Conservation (phyloP, 2,329 filamentous ascomycete species). For the Arthrobotrys pseudoclavata region DNA sequence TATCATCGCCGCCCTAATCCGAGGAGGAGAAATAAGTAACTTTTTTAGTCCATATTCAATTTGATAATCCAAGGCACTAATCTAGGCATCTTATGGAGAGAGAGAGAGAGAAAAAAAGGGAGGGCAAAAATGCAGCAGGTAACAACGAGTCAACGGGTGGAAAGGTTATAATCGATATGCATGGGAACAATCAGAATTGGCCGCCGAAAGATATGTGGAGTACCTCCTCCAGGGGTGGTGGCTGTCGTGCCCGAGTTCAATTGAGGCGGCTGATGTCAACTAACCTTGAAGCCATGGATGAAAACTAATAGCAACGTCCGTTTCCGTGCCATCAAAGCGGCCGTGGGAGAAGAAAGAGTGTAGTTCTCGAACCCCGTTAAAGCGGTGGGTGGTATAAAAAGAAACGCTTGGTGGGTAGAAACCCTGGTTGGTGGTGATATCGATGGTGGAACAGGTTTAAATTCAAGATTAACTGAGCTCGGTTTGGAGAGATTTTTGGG, state of each 20-base stretch:
- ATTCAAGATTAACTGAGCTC: slow-evolving; percentile 33
- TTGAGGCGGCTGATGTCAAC: slow-evolving; percentile 59
- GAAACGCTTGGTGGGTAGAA: slow-evolving; percentile 34
- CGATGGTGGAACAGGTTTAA: slow-evolving; percentile 31
- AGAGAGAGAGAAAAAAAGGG: slow-evolving; percentile 14
- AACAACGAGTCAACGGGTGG: slow-evolving; percentile 1
- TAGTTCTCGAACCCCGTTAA: slow-evolving; percentile 48
- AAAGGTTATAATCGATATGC: slow-evolving; percentile 36
- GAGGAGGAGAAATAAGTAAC: slow-evolving; percentile 48
- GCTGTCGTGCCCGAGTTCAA: slow-evolving; percentile 25
- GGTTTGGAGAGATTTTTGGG: slow-evolving; percentile 17
- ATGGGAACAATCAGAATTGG: slow-evolving; percentile 28
- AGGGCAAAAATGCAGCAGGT: slow-evolving; percentile 21
- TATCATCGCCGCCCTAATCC: slow-evolving; percentile 78
- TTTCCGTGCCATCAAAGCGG: slow-evolving; percentile 69
- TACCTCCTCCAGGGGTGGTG: slow-evolving; percentile 45
- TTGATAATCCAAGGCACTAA: slow-evolving; percentile 56
- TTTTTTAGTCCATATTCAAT: slow-evolving; percentile 30
- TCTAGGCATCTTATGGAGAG: slow-evolving; percentile 25
- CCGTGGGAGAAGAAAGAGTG: slow-evolving; percentile 35
- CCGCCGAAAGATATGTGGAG: slow-evolving; percentile 50
- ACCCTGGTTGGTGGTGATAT: slow-evolving; percentile 27
- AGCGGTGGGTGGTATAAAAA: slow-evolving; percentile 49
- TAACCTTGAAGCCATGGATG: slow-evolving; percentile 87
- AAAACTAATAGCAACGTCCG: slow-evolving; percentile 86